Evolutionary conservation across 345 rosid genomes (phyloP).

Genomic region (Populus tremula): DNA sequence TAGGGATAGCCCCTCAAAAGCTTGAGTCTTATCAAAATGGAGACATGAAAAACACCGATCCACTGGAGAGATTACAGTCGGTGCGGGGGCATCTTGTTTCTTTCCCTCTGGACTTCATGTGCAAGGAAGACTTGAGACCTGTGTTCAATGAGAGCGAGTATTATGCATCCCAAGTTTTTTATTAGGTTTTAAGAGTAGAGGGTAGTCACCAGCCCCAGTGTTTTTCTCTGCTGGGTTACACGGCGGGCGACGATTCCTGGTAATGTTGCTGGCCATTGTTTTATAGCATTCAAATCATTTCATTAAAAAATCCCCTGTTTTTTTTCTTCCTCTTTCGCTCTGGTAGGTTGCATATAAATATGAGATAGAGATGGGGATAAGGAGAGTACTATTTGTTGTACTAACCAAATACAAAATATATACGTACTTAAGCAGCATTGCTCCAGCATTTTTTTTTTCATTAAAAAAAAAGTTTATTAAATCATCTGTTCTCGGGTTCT

Average conservation of each 20-base stretch:
- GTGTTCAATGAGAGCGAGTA: conserved; percentile 93
- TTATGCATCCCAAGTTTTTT: conserved; percentile 94
- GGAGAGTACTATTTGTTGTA: conserved; percentile 10
- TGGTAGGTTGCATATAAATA: neutral
- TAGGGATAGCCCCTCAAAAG: conserved; percentile 79
- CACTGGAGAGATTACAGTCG: conserved; percentile 61
- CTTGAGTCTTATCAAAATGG: conserved; percentile 70
- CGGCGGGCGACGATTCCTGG: neutral
- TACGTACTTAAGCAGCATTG: neutral
- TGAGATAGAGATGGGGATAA: neutral
- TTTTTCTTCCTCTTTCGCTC: neutral
- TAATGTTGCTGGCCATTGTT: neutral
- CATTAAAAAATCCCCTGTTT: neutral
- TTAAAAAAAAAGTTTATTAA: no score
- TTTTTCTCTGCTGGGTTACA: neutral
- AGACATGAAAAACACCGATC: conserved; percentile 50
- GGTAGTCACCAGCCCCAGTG: neutral
- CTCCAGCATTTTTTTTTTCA: neutral
- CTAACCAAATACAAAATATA: neutral
- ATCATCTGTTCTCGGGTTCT: no score
- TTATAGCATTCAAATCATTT: neutral
- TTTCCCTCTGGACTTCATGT: conserved; percentile 90
- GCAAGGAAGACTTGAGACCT: conserved; percentile 88
- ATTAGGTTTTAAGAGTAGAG: conserved; percentile 31
- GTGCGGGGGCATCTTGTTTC: conserved; percentile 87